These are phyloP conservation scores for Plantago ovata DNA, from an alignment of 257 asterid genomes.

Conservation along the genomic window DNA sequence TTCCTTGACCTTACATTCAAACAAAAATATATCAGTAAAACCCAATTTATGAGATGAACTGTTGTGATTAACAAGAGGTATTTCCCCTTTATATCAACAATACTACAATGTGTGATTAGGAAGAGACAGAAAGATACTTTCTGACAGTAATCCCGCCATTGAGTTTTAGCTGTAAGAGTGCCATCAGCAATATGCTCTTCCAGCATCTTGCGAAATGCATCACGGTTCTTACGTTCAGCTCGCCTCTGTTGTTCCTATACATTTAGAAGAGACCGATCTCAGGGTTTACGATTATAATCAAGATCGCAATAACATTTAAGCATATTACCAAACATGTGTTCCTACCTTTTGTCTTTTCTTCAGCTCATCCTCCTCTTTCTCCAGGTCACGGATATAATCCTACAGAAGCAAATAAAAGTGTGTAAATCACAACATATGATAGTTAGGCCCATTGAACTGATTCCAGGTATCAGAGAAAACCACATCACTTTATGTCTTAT, in stretches of 20 bases:
- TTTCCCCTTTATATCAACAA: too few species aligned
- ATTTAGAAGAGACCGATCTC: too few species aligned
- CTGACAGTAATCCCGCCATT: constrained; percentile 87
- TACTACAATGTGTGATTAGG: not conserved
- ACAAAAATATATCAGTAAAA: not conserved
- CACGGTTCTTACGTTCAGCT: constrained; percentile 89
- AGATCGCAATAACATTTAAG: constrained; percentile 6
- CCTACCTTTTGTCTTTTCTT: constrained; percentile 79
- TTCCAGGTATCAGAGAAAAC: constrained; percentile 1
- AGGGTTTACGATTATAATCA: constrained; percentile 15
- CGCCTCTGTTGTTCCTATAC: constrained; percentile 77
- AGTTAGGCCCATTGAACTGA: too few species aligned
- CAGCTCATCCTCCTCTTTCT: constrained; percentile 92
- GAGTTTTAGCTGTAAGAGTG: constrained; percentile 78
- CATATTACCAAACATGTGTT: constrained; percentile 9
- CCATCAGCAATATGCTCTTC: constrained; percentile 84
- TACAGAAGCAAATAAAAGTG: constrained; percentile 28
- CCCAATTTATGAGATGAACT: too few species aligned
- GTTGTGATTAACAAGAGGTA: too few species aligned
- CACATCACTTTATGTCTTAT: too few species aligned
- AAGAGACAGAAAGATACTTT: constrained; percentile 37
- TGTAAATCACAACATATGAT: not conserved
- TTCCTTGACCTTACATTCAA: constrained; percentile 63
- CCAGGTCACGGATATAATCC: constrained; percentile 95
- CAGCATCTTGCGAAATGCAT: constrained; percentile 86